Evolutionary conservation across 1,284 basidiomycete genomes (phyloP), one percentile per base, ranked within the genome.

Genomic region (Malassezia arunalokei): DNA sequence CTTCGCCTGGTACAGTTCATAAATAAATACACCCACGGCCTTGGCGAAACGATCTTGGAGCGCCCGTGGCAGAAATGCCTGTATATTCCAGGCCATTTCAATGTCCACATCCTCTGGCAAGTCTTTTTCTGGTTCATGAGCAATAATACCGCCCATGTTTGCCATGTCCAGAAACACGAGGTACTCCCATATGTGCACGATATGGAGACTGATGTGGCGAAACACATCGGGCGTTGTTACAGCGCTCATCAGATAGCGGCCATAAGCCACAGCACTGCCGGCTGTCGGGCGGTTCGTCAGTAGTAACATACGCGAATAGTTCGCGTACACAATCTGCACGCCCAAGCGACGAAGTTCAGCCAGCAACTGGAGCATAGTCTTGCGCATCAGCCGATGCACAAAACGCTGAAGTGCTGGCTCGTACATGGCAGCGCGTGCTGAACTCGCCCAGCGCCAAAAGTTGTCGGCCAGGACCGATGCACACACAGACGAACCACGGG

Each of bases 401-500:
- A 98, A 99, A 0, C 86, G 83, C 72, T 96, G 89, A 6, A 98
- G 79, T 47, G 88, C 85, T 1, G 91, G 85, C 72, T 99, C 94
- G 69, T 89, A 94, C 78, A 98, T 82, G 55, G 83, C 81, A 30
- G 90, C 87, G 3, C 82, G 78, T 43, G 80, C 82, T 2, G 86
- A 90, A 66, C 83, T 86, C 58, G 94, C 81, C 94, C 94, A 99
- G 30, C 94, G 79, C 90, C 91, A 96, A 76, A 98, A 96, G 73
- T 96, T 90, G 69, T 92, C 87, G 32, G 79, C 75, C 2, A 73
- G 56, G 29, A 79, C 64, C 48, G 78, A 73, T 8, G 76, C 70
- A 14, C 76, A 76, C 50, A 81, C 80, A 32, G 80, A 78, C 42
- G 79, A 79, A 56, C 81, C 78, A 61, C 87, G 85, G 20, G 76